phyloP scores from a whole-genome alignment of 108 stramenopile species.

The Nitzschia inconspicua region DNA sequence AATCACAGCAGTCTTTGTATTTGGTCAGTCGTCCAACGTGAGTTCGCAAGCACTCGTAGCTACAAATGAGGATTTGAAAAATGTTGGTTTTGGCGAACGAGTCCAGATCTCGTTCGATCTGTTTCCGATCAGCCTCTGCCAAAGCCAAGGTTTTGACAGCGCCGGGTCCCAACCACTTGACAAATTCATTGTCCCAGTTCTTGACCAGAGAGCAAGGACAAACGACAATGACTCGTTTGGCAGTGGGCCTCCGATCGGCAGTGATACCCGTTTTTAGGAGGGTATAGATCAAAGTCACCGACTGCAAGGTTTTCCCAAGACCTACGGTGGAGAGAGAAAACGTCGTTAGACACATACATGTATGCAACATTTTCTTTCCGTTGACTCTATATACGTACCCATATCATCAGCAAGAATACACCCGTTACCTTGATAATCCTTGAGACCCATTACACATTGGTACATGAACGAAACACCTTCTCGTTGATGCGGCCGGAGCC shows the following conservation, averaged over 20 bases:
- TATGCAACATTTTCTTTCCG: conserved; percentile 4
- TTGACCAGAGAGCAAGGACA: conserved; percentile 97
- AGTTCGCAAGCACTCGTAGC: conserved; percentile 94
- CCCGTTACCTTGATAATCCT: conserved; percentile 80
- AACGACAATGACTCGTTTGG: conserved; percentile 89
- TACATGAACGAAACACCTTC: conserved; percentile 97
- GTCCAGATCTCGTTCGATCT: conserved; percentile 81
- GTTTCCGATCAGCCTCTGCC: conserved; percentile 85
- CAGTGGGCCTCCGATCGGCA: conserved; percentile 76
- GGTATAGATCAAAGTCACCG: conserved; percentile 91
- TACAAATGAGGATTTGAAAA: conserved; percentile 85
- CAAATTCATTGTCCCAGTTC: conserved; percentile 98
- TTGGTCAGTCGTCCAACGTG: conserved; percentile 82
- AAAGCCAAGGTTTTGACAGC: conserved; percentile 74
- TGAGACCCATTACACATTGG: conserved; percentile 94
- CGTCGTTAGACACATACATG: too few relatives aligned
- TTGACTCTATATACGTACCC: too few relatives aligned
- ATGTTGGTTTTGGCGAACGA: conserved; percentile 75
- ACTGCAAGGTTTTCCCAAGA: conserved; percentile 91
- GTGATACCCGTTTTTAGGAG: conserved; percentile 90
- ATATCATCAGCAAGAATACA: conserved; percentile 82
- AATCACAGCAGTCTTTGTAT: conserved; percentile 81
- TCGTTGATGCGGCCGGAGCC: conserved; percentile 96
- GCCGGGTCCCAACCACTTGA: conserved; percentile 93
- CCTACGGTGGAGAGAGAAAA: too few relatives aligned